phyloP scores from a whole-genome alignment of 1,139 yeast species.

The Pichia sp. region DNA sequence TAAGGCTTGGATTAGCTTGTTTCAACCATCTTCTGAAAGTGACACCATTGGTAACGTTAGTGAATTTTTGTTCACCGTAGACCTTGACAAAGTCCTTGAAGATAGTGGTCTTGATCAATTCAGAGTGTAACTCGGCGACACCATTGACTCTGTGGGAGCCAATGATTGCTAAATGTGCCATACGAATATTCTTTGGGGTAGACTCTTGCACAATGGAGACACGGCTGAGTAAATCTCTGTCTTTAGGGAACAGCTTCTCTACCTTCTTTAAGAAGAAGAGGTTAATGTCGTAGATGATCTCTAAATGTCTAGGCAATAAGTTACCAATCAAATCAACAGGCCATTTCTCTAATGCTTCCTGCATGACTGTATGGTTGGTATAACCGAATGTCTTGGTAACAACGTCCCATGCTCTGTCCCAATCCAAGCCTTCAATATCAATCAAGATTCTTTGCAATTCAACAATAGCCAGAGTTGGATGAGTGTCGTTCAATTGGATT shows the following conservation, averaged over 20 bases:
- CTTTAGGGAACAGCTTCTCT: conserved; percentile 66
- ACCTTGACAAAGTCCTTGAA: conserved; percentile 84
- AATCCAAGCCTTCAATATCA: conserved; percentile 71
- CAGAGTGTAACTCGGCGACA: conserved; percentile 93
- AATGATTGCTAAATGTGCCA: conserved; percentile 87
- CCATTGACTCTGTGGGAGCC: conserved; percentile 95
- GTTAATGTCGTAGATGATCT: conserved; percentile 84
- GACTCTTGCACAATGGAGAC: conserved; percentile 86
- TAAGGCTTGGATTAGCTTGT: conserved; percentile 83
- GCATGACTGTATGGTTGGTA: conserved; percentile 93
- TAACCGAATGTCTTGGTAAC: conserved; percentile 80
- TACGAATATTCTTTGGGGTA: conserved; percentile 72
- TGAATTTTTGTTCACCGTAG: conserved; percentile 76
- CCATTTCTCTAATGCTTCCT: conserved; percentile 95
- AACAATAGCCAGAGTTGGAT: conserved; percentile 87
- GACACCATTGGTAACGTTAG: conserved; percentile 90
- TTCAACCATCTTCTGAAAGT: conserved; percentile 96
- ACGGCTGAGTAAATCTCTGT: conserved; percentile 54
- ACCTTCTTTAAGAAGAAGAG: conserved; percentile 71
- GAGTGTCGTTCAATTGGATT: conserved; percentile 92
- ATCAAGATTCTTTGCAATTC: conserved; percentile 83
- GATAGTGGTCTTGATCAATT: conserved; percentile 80
- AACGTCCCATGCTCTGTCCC: conserved; percentile 84
- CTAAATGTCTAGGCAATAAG: conserved; percentile 85
- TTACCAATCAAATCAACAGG: conserved; percentile 74